Conservation (phyloP, 2,329 filamentous ascomycete genomes). For the Magnaporthiopsis rhizophila region DNA sequence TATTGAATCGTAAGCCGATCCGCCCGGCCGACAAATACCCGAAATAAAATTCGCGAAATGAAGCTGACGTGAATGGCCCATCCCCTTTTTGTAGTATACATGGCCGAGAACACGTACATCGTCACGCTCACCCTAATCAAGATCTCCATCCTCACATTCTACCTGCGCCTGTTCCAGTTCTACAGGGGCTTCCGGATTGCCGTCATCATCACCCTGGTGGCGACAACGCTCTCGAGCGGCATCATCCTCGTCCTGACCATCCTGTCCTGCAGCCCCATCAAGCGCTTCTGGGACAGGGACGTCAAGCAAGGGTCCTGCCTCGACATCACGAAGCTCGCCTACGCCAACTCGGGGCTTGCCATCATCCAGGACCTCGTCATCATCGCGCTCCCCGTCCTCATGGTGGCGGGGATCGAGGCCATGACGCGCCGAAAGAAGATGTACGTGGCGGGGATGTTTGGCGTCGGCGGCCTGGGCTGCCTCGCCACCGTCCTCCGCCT, state of each 20-base stretch:
- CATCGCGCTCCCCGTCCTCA: constrained; percentile 9
- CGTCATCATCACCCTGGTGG: constrained; percentile 9
- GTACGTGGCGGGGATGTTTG: constrained; percentile 12
- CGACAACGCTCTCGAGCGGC: constrained; percentile 9
- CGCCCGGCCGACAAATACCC: neutral
- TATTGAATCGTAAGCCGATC: neutral
- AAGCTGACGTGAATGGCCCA: neutral
- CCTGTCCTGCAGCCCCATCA: constrained; percentile 12
- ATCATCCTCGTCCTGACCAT: constrained; percentile 11
- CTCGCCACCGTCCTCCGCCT: constrained; percentile 17
- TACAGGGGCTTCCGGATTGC: constrained; percentile 10
- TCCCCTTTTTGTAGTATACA: constrained; percentile 8
- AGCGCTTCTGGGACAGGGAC: constrained; percentile 12
- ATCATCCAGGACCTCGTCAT: constrained; percentile 10
- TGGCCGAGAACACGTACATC: constrained; percentile 12
- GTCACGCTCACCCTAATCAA: constrained; percentile 10
- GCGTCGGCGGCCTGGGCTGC: constrained; percentile 10
- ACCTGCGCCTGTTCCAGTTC: constrained; percentile 11
- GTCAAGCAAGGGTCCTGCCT: constrained; percentile 8
- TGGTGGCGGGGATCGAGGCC: constrained; percentile 4
- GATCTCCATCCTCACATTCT: constrained; percentile 11
- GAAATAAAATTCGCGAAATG: neutral
- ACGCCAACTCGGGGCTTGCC: constrained; percentile 11
- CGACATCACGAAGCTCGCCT: constrained; percentile 9
- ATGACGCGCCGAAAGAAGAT: neutral